Percentiles rank a stretch among this genome's conserved stretches.
Evolutionary conservation across 1,139 yeast genomes (phyloP).

Genomic region (Scheffersomyces parashehatae): DNA sequence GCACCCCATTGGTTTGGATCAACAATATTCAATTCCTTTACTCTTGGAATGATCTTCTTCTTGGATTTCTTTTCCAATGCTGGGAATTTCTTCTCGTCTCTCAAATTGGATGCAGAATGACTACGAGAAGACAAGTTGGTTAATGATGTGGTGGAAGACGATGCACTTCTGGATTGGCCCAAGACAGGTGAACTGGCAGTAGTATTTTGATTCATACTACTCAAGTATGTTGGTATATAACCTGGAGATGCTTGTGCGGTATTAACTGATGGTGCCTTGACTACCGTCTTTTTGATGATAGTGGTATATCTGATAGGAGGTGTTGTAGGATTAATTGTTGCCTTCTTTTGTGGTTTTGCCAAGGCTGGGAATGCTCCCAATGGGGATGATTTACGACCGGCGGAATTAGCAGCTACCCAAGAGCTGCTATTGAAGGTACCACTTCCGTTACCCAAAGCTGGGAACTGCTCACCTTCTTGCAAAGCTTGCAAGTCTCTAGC

Average conservation of each 20-base stretch:
- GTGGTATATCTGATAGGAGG: constrained; percentile 46
- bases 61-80: constrained; percentile 36
- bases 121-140: constrained; percentile 6
- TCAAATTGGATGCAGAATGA: not conserved
- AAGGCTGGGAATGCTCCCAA: constrained; percentile 56
- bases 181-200: constrained; percentile 17
- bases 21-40: constrained; percentile 31
- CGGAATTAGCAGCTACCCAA: constrained; percentile 26
- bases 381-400: constrained; percentile 16
- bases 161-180: constrained; percentile 11
- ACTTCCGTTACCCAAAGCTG: constrained; percentile 30
- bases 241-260: constrained; percentile 19
- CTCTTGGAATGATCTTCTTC: constrained; percentile 38
- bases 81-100: constrained; percentile 33
- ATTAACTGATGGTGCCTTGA: constrained; percentile 14
- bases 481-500: constrained; percentile 22
- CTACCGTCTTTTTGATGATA: constrained; percentile 28
- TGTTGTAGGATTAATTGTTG: constrained; percentile 18
- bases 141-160: constrained; percentile 4
- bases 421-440: constrained; percentile 17
- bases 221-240: constrained; percentile 35
- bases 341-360: constrained; percentile 33
- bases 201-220: constrained; percentile 15
- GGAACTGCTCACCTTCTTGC: constrained; percentile 28
- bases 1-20: constrained; percentile 30